Evolutionary conservation across 2,329 filamentous ascomycete species (phyloP).

Genomic region (Pseudophaeomoniella oleicola): DNA sequence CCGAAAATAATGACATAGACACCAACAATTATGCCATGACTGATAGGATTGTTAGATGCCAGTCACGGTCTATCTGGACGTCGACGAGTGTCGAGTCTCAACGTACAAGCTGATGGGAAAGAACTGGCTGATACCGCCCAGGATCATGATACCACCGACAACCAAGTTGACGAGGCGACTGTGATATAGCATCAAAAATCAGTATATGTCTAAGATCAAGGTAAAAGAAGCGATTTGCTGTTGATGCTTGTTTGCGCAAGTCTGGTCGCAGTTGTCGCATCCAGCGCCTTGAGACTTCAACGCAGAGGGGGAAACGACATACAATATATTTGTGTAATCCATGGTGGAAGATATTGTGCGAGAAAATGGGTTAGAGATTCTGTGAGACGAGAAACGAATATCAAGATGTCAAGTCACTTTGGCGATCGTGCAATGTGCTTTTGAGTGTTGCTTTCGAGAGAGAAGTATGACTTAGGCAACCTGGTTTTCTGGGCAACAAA

Average conservation of each 20-base stretch:
- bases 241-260: conserved; percentile 3
- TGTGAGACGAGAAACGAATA: no score
- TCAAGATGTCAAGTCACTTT: no score
- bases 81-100: conserved; percentile 4
- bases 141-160: conserved; percentile 71
- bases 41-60: conserved; percentile 18
- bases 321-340: conserved; percentile 92
- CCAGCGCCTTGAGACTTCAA: no score
- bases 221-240: conserved; percentile 3
- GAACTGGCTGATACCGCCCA: conserved; percentile 53
- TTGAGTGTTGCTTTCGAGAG: no score
- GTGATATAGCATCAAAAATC: conserved; percentile 6
- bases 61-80: conserved; percentile 2
- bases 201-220: conserved; percentile 5
- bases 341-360: conserved; percentile 45
- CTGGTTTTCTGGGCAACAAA: neutral
- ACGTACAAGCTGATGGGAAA: conserved; percentile 22
- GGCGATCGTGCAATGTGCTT: no score
- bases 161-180: conserved; percentile 92
- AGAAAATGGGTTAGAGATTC: no score
- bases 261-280: conserved; percentile 6
- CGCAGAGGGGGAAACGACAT: conserved; percentile 37
- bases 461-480: no score
- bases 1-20: conserved; percentile 86
- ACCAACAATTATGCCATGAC: conserved; percentile 62